These are phyloP conservation scores for Camptophora hylomeconis DNA, from an alignment of 2,329 filamentous ascomycete species.

Conservation along the genomic window DNA sequence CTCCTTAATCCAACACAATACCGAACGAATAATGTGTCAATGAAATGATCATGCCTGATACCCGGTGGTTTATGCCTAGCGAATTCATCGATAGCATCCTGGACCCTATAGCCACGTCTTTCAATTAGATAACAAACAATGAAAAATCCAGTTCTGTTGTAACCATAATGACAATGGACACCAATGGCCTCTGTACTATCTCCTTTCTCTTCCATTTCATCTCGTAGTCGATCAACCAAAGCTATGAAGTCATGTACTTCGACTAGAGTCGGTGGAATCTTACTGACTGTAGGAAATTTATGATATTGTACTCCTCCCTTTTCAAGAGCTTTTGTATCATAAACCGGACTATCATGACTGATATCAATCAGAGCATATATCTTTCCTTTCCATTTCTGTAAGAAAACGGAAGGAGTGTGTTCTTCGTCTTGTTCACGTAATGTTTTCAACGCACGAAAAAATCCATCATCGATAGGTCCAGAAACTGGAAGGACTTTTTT, in stretches of 20 bases:
- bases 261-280: conserved; percentile 61
- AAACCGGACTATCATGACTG: conserved; percentile 78
- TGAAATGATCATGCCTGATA: conserved; percentile 79
- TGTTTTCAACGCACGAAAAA: conserved; percentile 88
- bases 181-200: conserved; percentile 45
- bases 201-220: conserved; percentile 28
- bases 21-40: conserved; percentile 67
- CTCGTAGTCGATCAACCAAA: conserved; percentile 46
- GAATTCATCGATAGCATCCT: conserved; percentile 70
- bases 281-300: conserved; percentile 86
- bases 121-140: conserved; percentile 86
- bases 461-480: conserved; percentile 48
- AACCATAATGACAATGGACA: conserved; percentile 92
- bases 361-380: conserved; percentile 79
- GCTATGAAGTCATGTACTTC: conserved; percentile 48
- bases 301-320: conserved; percentile 56
- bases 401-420: conserved; percentile 65
- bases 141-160: conserved; percentile 87
- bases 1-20: conserved; percentile 45
- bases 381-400: conserved; percentile 49
- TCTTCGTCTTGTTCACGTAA: conserved; percentile 74
- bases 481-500: conserved; percentile 66
- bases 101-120: conserved; percentile 54
- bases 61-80: conserved; percentile 60
- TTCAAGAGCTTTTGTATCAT: conserved; percentile 62